Conservation (phyloP, 495 filamentous ascomycete genomes). For the Daldinia concentrica region DNA sequence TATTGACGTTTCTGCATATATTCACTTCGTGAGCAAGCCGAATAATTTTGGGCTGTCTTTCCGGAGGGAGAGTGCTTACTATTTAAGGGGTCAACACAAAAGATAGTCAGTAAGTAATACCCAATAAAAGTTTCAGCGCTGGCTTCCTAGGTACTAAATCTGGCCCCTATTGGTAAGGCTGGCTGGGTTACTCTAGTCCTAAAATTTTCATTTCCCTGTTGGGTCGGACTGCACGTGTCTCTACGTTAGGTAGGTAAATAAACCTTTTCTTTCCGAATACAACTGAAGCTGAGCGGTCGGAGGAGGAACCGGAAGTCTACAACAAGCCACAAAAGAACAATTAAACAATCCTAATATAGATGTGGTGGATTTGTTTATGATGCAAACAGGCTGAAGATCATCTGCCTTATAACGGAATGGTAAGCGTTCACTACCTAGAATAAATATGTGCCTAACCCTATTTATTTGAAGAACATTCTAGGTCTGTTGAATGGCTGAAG, state of each 20-base stretch:
- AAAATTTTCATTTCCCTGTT: conserved; percentile 12
- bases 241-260: conserved; percentile 7
- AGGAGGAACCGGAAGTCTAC: neutral
- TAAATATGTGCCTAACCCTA: neutral
- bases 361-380: neutral
- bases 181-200: conserved; percentile 11
- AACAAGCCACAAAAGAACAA: neutral
- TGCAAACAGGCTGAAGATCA: conserved; percentile 4
- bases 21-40: neutral
- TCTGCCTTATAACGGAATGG: neutral
- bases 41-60: neutral
- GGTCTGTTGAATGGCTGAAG: neutral
- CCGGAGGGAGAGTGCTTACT: neutral
- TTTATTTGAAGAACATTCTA: neutral
- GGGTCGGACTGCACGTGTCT: conserved; percentile 4
- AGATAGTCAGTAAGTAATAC: neutral
- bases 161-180: neutral
- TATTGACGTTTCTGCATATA: no score
- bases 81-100: neutral
- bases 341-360: neutral
- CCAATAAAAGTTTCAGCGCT: conserved; percentile 13
- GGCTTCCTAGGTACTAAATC: neutral
- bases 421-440: neutral
- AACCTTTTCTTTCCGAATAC: neutral
- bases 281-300: neutral